Evolutionary conservation across 1,284 basidiomycete genomes (phyloP), one percentile per base, ranked within the genome.

Genomic region (Rhizopogon parksii): DNA sequence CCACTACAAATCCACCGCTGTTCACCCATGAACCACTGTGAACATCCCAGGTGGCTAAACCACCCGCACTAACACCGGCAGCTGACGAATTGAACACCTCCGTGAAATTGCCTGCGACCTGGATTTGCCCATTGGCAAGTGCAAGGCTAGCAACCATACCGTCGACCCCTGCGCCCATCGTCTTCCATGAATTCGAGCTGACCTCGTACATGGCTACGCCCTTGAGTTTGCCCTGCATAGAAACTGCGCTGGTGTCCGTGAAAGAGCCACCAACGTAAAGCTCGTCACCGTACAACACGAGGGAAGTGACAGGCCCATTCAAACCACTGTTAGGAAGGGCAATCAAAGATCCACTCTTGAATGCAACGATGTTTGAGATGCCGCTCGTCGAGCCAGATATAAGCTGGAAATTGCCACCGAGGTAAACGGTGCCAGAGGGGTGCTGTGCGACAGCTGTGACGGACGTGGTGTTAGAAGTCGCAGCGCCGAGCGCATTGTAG

Each of bases 251-350:
- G 0, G 90, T 90, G 56, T 85, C 81, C 1, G 76, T 80, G 71
- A 98, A 99, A 2, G 82, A 74, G 1, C 95, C 95, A 32, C 92
- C 95, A 40, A 94, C 83, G 64, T 80, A 97, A 25, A 98, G 68
- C 7, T 71, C 75, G 59, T 82, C 76, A 36, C 76, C 85, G 40
- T 77, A 66, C 9, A 85, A 62, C 5, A 77, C 71, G 25, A 91
- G 67, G 1, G 88, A 78, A n/a, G 79, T 73, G 4, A 95, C 88
- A 8, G 78, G 69, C 5, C 86, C 89, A 62, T 94, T 83, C 46
- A 95, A 70, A 3, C 90, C 91, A 42, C 78, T 75, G 24, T 75
- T 70, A 0, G 81, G 60, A 14, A 93, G 65, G 0, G 77, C 63
- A 3, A 71, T 62, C 32, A 91, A 71, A 0, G 69, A 73, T 8